Conservation (phyloP, 2,329 filamentous ascomycete genomes). For the Neocatenulostroma microsporum region DNA sequence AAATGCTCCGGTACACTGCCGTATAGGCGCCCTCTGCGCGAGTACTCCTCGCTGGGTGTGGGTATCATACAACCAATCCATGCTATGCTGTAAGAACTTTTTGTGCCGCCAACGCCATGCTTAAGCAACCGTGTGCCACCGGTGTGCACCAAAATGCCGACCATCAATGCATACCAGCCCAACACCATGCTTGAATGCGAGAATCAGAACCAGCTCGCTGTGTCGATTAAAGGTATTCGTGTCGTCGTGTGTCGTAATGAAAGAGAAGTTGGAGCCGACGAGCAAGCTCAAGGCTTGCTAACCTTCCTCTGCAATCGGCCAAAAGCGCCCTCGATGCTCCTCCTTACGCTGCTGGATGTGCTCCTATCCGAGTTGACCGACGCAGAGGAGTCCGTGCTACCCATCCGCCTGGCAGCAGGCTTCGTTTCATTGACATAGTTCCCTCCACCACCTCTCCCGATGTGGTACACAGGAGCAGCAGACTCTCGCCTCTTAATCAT, state of each 20-base stretch:
- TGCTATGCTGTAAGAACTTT: no score
- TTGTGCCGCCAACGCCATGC: constrained; percentile 5
- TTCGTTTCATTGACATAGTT: constrained; percentile 41
- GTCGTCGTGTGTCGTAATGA: neutral
- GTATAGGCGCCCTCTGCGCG: constrained; percentile 9
- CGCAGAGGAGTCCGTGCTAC: constrained; percentile 5
- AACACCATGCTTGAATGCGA: constrained; percentile 1
- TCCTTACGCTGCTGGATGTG: constrained; percentile 6
- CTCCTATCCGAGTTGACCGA: constrained; percentile 7
- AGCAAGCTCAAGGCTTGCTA: constrained; percentile 5
- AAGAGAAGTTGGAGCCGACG: neutral
- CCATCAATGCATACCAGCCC: no score
- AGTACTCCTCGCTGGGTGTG: constrained; percentile 8
- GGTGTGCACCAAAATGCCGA: no score
- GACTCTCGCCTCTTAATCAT: constrained; percentile 47
- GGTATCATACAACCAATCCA: no score
- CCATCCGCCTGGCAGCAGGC: constrained; percentile 2
- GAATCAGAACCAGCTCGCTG: constrained; percentile 2
- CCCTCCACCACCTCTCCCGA: constrained; percentile 54
- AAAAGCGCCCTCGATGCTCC: constrained; percentile 7
- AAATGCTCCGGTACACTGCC: no score
- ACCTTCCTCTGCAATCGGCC: constrained; percentile 6
- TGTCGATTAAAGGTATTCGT: neutral
- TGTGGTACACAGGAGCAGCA: constrained; percentile 53
- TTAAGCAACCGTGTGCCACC: no score